phyloP scores from a whole-genome alignment of 768 basidiomycete species.

The Tulasnella sp. region DNA sequence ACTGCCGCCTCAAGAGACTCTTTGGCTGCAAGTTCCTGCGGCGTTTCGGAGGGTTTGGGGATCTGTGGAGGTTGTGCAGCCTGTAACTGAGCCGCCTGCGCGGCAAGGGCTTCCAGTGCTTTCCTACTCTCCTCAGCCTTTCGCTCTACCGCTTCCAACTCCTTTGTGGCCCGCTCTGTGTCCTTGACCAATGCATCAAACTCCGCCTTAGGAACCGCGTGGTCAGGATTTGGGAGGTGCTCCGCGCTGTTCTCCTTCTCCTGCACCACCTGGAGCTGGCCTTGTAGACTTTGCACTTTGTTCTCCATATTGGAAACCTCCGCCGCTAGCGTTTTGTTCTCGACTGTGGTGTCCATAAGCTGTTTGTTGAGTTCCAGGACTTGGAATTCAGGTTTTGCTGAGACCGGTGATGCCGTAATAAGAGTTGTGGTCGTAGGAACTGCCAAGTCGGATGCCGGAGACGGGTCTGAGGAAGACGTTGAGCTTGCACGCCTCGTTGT shows the following conservation, averaged over 20 bases:
- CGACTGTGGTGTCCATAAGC: constrained; percentile 8
- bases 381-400: not conserved
- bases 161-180: constrained; percentile 11
- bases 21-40: not conserved
- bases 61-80: not conserved
- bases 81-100: constrained; percentile 8
- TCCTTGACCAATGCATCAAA: constrained; percentile 11
- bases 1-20: constrained; percentile 8
- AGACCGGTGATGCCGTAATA: not conserved
- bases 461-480: not conserved
- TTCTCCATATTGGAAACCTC: constrained; percentile 7
- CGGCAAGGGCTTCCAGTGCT: constrained; percentile 1
- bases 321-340: constrained; percentile 8
- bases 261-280: not conserved
- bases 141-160: constrained; percentile 4
- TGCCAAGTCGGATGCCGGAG: not conserved
- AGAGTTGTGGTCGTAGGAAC: not conserved
- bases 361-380: constrained; percentile 10
- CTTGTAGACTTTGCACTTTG: not conserved
- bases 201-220: constrained; percentile 7
- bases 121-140: constrained; percentile 8
- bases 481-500: not conserved
- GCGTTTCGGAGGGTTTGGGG: not conserved
- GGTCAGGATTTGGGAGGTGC: not conserved
- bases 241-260: not conserved